Base-by-base conservation (phyloP, 345 rosid species). In the Litchi chinensis region DNA sequence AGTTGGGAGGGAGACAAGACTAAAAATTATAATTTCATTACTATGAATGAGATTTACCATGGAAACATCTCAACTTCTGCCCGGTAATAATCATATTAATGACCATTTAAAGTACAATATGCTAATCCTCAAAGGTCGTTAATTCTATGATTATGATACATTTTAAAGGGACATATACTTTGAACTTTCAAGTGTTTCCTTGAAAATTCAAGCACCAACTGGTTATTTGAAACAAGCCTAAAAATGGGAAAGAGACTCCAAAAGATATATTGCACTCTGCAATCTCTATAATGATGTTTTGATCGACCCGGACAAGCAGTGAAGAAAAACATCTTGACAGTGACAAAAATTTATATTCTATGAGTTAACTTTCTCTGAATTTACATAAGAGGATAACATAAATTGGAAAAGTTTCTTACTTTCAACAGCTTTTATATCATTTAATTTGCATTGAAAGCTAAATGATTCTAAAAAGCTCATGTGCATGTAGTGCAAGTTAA, bases 241-340 rank as follows among this genome's bases (percentile, higher is more conserved):
- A 19, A 62, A 71, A 71, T 71, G 26, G 65, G 78, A 68, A 79
- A 68, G 75, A 57, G 56, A 73, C 26, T 70, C 28, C 67, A 28
- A 21, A 26, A 19, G 12, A 67, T 43, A 74, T 62, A 22, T 69
- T 48, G 39, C 57, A 39, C 52, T 74, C 56, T 74, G 39, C 57
- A 39, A 68, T 74, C 56, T 74, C 62, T 60, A 74, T 74, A 24
- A 74, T 67, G 10, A 10, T 68, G 75, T 74, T 80, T 68, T 54
- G 22, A 57, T 57, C 56, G 56, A 50, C 18, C 56, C 56, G 56
- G 63, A 18, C 63, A 57, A 6, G 24, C 63, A 57, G 22, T 57
- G 22, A 57, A 57, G 8, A 57, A 18, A 57, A 21, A 57, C 8
- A n/a, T n/a, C 63, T 57, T 57, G 22, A 16, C 24, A 57, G n/a